Evolutionary conservation across 176 grass and related monocot genomes (phyloP).

Genomic region (Oryza glumipatula): DNA sequence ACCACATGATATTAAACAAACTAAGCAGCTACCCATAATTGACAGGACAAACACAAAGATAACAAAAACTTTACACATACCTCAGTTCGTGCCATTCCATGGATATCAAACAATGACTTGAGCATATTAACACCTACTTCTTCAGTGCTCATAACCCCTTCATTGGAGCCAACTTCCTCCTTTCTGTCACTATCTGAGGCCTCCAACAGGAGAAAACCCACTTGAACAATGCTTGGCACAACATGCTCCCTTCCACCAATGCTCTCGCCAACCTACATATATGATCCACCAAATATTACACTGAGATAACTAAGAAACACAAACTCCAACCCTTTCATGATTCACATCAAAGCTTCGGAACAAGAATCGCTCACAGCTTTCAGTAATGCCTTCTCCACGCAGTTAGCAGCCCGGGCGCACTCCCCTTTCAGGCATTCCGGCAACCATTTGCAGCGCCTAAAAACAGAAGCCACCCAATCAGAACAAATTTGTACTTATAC

Average conservation of each 20-base stretch:
- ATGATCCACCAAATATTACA: conserved; percentile 21
- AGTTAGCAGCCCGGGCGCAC: conserved; percentile 46
- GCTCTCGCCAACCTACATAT: conserved; percentile 71
- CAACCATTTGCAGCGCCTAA: conserved; percentile 84
- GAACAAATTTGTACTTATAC: conserved; percentile 20
- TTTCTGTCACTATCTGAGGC: conserved; percentile 44
- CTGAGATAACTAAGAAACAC: conserved; percentile 1
- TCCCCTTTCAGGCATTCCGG: conserved; percentile 66
- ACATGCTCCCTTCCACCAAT: conserved; percentile 77
- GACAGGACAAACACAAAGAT: neutral
- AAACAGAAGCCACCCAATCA: conserved; percentile 28
- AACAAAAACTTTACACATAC: conserved; percentile 27
- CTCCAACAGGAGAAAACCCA: conserved; percentile 77
- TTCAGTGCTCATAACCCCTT: conserved; percentile 57
- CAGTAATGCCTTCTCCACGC: conserved; percentile 66
- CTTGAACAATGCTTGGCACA: conserved; percentile 74
- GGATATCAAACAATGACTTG: conserved; percentile 76
- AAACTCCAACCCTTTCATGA: neutral
- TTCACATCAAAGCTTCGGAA: conserved; percentile 20
- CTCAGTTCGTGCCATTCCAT: conserved; percentile 72
- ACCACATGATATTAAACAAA: conserved; percentile 31
- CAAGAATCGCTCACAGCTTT: conserved; percentile 68
- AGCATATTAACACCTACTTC: conserved; percentile 75
- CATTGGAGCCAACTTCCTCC: conserved; percentile 29
- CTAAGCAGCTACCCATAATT: neutral